Conservation (phyloP, 345 rosid species). For the Lepidium didymum region DNA sequence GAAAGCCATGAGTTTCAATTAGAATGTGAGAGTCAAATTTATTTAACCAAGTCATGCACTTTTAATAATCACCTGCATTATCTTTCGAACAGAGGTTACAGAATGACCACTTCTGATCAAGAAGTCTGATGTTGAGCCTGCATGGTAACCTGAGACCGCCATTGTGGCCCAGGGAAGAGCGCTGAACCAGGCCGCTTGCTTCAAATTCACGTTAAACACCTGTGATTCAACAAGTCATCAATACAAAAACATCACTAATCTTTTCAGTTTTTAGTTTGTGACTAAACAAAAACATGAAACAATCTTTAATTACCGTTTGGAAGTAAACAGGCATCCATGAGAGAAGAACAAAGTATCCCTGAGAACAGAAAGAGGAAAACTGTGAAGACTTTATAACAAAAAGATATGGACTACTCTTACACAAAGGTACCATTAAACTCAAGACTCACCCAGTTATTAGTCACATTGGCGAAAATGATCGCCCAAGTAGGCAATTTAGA, state of each 20-base stretch:
- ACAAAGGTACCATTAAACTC: not conserved
- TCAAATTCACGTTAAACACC: conserved; percentile 85
- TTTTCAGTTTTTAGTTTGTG: not conserved
- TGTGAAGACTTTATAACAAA: not conserved
- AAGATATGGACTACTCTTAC: not conserved
- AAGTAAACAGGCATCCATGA: conserved; percentile 98
- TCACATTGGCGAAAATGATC: conserved; percentile 71
- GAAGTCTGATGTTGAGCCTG: conserved; percentile 66
- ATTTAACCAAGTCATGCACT: not conserved
- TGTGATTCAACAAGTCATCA: conserved; percentile 5
- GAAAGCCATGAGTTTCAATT: not conserved
- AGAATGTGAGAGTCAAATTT: not conserved
- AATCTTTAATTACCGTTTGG: conserved; percentile 51
- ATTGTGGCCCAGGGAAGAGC: conserved; percentile 96
- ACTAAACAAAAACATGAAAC: not conserved
- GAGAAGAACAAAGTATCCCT: conserved; percentile 98
- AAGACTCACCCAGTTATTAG: conserved; percentile 84
- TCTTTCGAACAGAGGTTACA: conserved; percentile 66
- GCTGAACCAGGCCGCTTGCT: conserved; percentile 98
- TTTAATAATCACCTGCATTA: conserved; percentile 69
- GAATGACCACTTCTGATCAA: conserved; percentile 71
- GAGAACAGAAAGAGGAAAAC: conserved; percentile 13
- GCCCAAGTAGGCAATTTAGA: conserved; percentile 88
- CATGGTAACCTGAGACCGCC: conserved; percentile 79
- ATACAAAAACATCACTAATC: not conserved